Base-by-base conservation (phyloP, 176 grass and related monocot genomes). In the Triticum dicoccoides region DNA sequence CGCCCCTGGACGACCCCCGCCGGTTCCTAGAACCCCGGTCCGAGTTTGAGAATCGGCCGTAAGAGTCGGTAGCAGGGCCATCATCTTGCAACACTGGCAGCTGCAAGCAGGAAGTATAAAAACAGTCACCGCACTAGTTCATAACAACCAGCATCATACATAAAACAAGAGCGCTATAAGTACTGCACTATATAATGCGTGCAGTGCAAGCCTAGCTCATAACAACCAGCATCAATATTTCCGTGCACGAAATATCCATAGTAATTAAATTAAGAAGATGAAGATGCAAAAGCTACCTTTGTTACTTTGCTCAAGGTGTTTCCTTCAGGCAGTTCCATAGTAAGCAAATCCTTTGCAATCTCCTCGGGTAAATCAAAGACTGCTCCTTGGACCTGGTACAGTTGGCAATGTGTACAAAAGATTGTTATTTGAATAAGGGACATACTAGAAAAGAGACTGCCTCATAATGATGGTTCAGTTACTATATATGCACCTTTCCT, bases 361-460 rank as follows among this genome's bases (percentile, higher is more conserved):
- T 99, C 97, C 85, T 99, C 94, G 24, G 97, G 97, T 85, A 99
- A 88, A 94, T 99, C 97, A 73, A 99, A 99, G 30, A 96, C 94
- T 42, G 94, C 97, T 82, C 94, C 97, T 94, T 94, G 97, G 80
- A 76, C 87, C 97, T 99, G 90, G 81, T 85, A 96, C 25, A 63
- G 81, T 61, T 13, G 87, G 20, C 12, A 93, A 73, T 77, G 6
- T 30, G 79, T 58, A 67, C 21, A 76, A 49, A 78, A 68, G 45
- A 32, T 64, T 24, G 14, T 39, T 74, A 90, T 74, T 61, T 74
- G 80, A 21, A 59, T 2, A 59, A 65, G 10, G 10, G 11, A 49
- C 45, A 78, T 4, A 42, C 12, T 63, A 79, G 73, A 73, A 73
- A 82, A 61, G 13, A 65, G 15, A 71, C 4, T 80, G 27, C 15